Conservation (phyloP, 345 rosid genomes). For the Melaleuca quinquenervia region DNA sequence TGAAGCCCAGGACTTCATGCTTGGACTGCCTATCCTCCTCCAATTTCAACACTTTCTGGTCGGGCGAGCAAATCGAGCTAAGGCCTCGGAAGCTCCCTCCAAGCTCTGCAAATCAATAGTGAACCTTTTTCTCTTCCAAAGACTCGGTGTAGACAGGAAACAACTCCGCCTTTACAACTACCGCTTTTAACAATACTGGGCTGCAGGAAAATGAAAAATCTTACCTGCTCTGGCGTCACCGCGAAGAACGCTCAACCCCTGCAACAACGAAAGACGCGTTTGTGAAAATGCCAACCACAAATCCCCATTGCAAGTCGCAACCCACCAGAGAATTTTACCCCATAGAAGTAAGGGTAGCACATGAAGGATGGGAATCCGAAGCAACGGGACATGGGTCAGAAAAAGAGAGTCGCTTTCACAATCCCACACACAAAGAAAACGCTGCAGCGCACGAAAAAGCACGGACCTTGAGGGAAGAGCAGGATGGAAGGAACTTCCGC, state of each 20-base stretch:
- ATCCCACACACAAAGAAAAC: not conserved
- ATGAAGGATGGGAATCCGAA: not conserved
- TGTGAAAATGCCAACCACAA: not conserved
- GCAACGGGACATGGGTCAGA: not conserved
- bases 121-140: not conserved
- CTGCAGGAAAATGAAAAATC: not conserved
- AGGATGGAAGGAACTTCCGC: slow-evolving; percentile 18
- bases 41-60: slow-evolving; percentile 16
- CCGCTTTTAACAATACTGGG: not conserved
- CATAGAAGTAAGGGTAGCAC: not conserved
- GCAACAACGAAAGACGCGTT: not conserved
- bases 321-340: not conserved
- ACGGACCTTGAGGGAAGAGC: slow-evolving; percentile 8
- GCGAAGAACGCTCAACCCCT: not conserved
- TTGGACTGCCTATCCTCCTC: slow-evolving; percentile 14
- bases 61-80: slow-evolving; percentile 10
- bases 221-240: not conserved
- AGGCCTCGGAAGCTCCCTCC: slow-evolving; percentile 22
- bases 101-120: slow-evolving; percentile 11
- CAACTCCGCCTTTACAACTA: not conserved
- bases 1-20: slow-evolving; percentile 4
- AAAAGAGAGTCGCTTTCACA: not conserved
- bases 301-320: not conserved
- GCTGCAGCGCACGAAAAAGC: not conserved
- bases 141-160: not conserved